Conservation (phyloP, 257 asterid genomes). For the Solanum paucissectum region DNA sequence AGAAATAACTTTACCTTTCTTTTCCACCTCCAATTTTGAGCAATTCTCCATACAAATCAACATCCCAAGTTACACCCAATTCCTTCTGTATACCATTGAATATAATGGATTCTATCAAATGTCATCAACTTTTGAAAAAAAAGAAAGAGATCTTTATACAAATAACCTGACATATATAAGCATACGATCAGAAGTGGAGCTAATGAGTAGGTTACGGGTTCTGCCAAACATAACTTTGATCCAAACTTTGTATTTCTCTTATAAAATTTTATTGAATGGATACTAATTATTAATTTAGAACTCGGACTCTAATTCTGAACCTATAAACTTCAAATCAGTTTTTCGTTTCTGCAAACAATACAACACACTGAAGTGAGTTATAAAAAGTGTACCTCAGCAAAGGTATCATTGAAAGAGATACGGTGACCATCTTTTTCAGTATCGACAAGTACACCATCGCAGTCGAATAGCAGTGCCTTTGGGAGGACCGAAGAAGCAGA, state of each 20-base stretch:
- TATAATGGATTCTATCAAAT: not conserved
- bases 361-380: not conserved
- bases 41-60: constrained; percentile 86
- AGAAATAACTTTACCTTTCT: constrained; percentile 49
- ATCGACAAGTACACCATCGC: constrained; percentile 96
- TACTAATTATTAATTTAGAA: not conserved
- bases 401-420: constrained; percentile 87
- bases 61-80: constrained; percentile 93
- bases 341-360: not conserved
- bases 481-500: constrained; percentile 55
- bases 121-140: not conserved
- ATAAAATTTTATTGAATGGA: not conserved
- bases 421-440: constrained; percentile 99
- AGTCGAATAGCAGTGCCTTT: constrained; percentile 81
- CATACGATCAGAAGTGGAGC: not conserved
- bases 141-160: not conserved
- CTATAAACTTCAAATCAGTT: not conserved
- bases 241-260: not conserved
- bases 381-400: constrained; percentile 44
- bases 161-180: not conserved
- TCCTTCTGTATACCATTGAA: constrained; percentile 42
- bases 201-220: not conserved
- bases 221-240: not conserved
- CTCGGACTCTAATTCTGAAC: not conserved
- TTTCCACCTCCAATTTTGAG: constrained; percentile 97